Conservation (phyloP, 495 filamentous ascomycete species). For the Aspergillus haitiensis region DNA sequence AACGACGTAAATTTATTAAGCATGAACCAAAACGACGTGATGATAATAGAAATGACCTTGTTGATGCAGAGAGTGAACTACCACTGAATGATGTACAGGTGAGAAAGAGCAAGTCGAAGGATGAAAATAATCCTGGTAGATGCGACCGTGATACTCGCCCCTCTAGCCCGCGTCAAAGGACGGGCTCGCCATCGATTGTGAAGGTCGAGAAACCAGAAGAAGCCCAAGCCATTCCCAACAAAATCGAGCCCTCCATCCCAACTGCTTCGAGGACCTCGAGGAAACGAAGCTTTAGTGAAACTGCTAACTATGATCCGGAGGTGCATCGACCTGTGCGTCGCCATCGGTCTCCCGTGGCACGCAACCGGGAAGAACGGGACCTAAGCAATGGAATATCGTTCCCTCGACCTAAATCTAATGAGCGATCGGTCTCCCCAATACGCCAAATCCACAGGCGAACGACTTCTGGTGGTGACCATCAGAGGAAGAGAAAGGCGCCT, state of each 20-base stretch:
- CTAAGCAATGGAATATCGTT: slow-evolving; percentile 27
- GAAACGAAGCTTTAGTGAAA: slow-evolving; percentile 48
- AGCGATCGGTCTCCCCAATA: slow-evolving; percentile 63
- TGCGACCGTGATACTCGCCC: slow-evolving; percentile 30
- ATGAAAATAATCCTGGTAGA: slow-evolving; percentile 29
- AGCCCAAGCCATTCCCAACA: slow-evolving; percentile 26
- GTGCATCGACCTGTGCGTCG: slow-evolving; percentile 28
- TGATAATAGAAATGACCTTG: slow-evolving; percentile 60
- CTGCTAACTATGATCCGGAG: slow-evolving; percentile 38
- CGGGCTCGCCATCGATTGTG: slow-evolving; percentile 32
- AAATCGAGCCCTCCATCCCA: slow-evolving; percentile 24
- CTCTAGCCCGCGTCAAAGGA: slow-evolving; percentile 29
- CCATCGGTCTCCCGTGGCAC: slow-evolving; percentile 21
- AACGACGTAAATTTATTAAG: slow-evolving; percentile 66
- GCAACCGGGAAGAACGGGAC: slow-evolving; percentile 32
- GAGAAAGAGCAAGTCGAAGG: slow-evolving; percentile 37
- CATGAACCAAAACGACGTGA: slow-evolving; percentile 54
- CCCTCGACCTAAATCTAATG: slow-evolving; percentile 41
- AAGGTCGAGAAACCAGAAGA: slow-evolving; percentile 44
- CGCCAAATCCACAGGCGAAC: slow-evolving; percentile 61
- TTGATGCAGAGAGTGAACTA: slow-evolving; percentile 30
- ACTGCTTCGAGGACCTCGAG: slow-evolving; percentile 29
- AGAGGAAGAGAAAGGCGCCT: slow-evolving; percentile 44
- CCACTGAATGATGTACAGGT: slow-evolving; percentile 28
- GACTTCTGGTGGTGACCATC: slow-evolving; percentile 49